phyloP scores from a whole-genome alignment of 2,329 filamentous ascomycete species.

The Sclerotinia borealis region DNA sequence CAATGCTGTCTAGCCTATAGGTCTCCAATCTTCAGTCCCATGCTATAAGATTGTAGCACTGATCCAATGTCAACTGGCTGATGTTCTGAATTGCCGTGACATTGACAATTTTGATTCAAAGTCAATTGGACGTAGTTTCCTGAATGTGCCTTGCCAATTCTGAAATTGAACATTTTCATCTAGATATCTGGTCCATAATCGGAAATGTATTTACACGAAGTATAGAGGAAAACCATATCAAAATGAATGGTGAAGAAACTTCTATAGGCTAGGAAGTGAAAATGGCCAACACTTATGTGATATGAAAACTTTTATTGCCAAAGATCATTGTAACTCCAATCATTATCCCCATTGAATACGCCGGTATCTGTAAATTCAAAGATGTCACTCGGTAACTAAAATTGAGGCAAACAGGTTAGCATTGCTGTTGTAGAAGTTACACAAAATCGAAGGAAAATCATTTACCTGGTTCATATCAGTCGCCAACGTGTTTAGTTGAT shows the following conservation, averaged over 20 bases:
- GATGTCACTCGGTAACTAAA: background rate
- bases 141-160: background rate
- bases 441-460: background rate
- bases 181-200: background rate
- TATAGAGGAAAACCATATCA: background rate
- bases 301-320: background rate
- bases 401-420: background rate
- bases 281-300: background rate
- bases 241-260: background rate
- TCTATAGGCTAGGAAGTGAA: background rate
- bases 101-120: background rate
- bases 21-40: too few relatives aligned
- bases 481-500: background rate
- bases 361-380: slow-evolving; percentile 1
- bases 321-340: background rate
- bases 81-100: background rate
- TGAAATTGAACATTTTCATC: background rate
- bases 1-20: background rate
- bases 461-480: background rate
- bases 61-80: background rate
- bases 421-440: background rate
- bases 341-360: slow-evolving; percentile 1
- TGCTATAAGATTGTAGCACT: background rate
- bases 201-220: background rate
- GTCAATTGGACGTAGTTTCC: background rate